phyloP scores from a whole-genome alignment of 2,329 filamentous ascomycete species.

The Neoscytalidium dimidiatum region DNA sequence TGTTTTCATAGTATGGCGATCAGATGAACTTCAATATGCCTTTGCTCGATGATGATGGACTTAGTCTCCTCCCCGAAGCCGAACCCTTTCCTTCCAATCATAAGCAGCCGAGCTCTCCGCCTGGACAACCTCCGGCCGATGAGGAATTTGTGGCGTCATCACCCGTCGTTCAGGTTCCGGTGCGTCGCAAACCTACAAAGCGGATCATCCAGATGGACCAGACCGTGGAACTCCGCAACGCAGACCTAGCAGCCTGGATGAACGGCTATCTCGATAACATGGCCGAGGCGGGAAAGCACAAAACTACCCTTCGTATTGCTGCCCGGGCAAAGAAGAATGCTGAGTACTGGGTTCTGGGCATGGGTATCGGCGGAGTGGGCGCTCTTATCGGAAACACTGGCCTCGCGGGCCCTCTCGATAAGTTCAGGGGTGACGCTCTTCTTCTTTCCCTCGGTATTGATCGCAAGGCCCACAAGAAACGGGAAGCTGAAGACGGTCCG shows the following conservation, averaged over 20 bases:
- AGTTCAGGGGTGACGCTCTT: conserved; percentile 60
- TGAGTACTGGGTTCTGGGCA: conserved; percentile 60
- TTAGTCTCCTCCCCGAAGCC: conserved; percentile 29
- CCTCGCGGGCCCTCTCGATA: conserved; percentile 54
- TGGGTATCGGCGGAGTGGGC: conserved; percentile 59
- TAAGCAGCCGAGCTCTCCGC: background rate
- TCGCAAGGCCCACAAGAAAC: conserved; percentile 32
- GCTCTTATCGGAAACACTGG: conserved; percentile 43
- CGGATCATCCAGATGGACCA: conserved; percentile 52
- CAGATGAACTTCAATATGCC: conserved; percentile 35
- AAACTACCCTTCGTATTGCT: conserved; percentile 43
- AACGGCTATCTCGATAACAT: conserved; percentile 63
- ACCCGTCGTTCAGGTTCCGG: conserved; percentile 39
- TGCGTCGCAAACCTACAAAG: conserved; percentile 39
- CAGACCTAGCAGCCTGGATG: conserved; percentile 60
- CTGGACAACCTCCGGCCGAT: background rate
- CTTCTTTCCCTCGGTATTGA: conserved; percentile 48
- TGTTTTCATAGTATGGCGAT: conserved; percentile 22
- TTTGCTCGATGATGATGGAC: conserved; percentile 32
- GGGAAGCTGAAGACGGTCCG: conserved; percentile 36
- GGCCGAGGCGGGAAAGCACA: conserved; percentile 48
- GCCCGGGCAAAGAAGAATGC: conserved; percentile 64
- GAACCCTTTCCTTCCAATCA: conserved; percentile 29
- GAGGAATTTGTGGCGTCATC: conserved; percentile 32
- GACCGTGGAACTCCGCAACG: conserved; percentile 56